Percentiles rank a stretch among this genome's conserved stretches.
Conservation (phyloP, 352 stramenopile genomes). For the Elongisporangium anandrum region DNA sequence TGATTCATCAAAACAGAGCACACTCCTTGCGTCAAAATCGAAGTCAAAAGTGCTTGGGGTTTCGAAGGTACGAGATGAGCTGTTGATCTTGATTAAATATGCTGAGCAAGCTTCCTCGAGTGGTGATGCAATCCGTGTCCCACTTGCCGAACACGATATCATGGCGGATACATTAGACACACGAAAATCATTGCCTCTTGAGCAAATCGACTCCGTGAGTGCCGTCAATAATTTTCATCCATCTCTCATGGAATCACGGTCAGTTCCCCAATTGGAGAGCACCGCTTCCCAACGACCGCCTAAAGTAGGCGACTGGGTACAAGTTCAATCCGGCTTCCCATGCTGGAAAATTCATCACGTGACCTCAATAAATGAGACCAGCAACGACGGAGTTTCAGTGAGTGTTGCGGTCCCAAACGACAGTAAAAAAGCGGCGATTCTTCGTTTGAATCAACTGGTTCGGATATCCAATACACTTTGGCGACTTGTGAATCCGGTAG, state of each 20-base stretch:
- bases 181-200: background rate
- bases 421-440: background rate
- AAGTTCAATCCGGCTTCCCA: background rate
- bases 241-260: background rate
- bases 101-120: background rate
- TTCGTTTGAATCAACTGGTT: conserved; percentile 13
- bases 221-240: background rate
- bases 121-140: background rate
- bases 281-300: background rate
- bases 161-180: background rate
- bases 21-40: background rate
- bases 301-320: background rate
- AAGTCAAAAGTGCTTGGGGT: background rate
- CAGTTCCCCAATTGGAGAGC: background rate
- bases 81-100: background rate
- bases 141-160: background rate
- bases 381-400: background rate
- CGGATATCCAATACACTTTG: conserved; percentile 39
- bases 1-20: background rate
- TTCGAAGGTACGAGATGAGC: background rate
- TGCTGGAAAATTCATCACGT: background rate
- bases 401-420: background rate
- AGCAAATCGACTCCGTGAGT: background rate
- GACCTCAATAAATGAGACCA: background rate
- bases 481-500: conserved; percentile 12